These are phyloP conservation scores for Zygnema circumcarinatum DNA, from an alignment of 139 green algal species.

Conservation along the genomic window DNA sequence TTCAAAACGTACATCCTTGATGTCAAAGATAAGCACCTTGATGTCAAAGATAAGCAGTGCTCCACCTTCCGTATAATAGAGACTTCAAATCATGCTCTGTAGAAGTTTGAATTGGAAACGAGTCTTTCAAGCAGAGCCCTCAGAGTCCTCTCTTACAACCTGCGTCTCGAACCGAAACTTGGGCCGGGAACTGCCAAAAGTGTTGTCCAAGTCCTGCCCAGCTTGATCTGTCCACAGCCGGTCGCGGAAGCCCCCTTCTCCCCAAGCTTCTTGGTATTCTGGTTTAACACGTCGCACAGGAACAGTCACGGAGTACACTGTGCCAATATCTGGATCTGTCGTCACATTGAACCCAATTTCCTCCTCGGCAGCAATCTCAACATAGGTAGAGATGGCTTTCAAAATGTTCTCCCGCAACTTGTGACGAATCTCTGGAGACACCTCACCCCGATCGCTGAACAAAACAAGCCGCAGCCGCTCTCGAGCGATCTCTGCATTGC, in stretches of 20 bases:
- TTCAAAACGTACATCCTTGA: too few relatives aligned
- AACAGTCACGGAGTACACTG: conserved; percentile 88
- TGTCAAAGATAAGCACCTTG: too few relatives aligned
- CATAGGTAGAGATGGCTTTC: conserved; percentile 33
- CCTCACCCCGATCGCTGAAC: conserved; percentile 21
- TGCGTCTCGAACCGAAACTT: neutral
- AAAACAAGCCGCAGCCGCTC: conserved; percentile 38
- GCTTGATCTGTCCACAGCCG: conserved; percentile 2
- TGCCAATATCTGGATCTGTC: conserved; percentile 80
- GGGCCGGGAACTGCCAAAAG: neutral
- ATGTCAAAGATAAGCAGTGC: too few relatives aligned
- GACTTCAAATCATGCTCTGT: too few relatives aligned
- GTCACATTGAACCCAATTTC: conserved; percentile 74
- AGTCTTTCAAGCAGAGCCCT: too few relatives aligned
- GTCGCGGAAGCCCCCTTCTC: conserved; percentile 34
- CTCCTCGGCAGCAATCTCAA: conserved; percentile 39
- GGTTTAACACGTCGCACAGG: conserved; percentile 86
- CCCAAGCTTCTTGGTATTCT: conserved; percentile 36
- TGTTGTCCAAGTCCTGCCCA: neutral
- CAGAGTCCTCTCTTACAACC: neutral
- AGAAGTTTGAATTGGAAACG: too few relatives aligned
- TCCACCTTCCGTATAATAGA: too few relatives aligned
- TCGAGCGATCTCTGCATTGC: conserved; percentile 41
- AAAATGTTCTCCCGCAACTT: conserved; percentile 23
- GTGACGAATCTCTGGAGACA: conserved; percentile 14